Conservation (phyloP, 2,329 filamentous ascomycete species). For the Ceratocystis smalleyi region DNA sequence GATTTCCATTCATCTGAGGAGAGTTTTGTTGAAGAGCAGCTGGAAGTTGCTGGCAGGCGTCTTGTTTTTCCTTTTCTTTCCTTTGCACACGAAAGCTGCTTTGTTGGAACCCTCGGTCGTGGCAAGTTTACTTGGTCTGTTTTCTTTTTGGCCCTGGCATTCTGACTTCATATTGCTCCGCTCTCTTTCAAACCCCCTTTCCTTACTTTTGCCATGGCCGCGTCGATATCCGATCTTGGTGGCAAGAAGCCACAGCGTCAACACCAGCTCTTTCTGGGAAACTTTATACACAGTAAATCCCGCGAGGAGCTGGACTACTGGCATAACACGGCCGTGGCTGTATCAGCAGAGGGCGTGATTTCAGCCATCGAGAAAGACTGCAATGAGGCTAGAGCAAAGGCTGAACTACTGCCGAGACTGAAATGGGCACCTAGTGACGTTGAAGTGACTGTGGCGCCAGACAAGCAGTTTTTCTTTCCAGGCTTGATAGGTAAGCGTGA, state of each 20-base stretch:
- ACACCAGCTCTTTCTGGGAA: conserved; percentile 35
- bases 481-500: conserved; percentile 54
- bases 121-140: not conserved
- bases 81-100: not conserved
- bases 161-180: not conserved
- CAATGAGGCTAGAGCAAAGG: conserved; percentile 22
- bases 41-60: not conserved
- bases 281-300: conserved; percentile 38
- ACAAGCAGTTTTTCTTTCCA: conserved; percentile 63
- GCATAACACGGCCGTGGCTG: conserved; percentile 35
- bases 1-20: not conserved
- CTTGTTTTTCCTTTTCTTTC: not conserved
- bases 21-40: not conserved
- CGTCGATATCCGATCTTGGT: not conserved
- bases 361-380: conserved; percentile 30
- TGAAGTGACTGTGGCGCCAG: conserved; percentile 24
- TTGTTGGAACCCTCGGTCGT: not conserved
- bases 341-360: conserved; percentile 36
- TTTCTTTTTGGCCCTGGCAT: not conserved
- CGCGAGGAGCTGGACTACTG: conserved; percentile 36
- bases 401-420: conserved; percentile 27
- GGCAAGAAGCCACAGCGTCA: conserved; percentile 18
- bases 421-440: conserved; percentile 32
- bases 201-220: not conserved
- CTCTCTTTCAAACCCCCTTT: not conserved